Conservation (phyloP, 306 rosid species). For the Rosa lucieae region DNA sequence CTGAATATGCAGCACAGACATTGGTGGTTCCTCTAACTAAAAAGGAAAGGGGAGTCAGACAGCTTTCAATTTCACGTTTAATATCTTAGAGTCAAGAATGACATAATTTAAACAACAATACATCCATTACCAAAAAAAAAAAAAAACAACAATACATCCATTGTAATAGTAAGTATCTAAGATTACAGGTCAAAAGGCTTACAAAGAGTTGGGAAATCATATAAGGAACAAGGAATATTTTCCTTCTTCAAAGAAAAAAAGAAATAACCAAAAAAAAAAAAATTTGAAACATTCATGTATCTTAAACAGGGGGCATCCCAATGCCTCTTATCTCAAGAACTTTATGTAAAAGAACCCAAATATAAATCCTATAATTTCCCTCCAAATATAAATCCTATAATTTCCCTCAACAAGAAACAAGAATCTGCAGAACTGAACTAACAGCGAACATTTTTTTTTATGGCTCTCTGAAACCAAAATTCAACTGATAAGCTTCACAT, state of each 20-base stretch:
- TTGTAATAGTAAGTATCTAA: not conserved
- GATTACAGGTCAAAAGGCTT: not conserved
- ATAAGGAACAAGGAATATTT: not conserved
- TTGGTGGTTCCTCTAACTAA: conserved; percentile 51
- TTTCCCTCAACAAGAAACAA: not conserved
- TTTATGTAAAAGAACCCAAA: not conserved
- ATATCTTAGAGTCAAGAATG: not conserved
- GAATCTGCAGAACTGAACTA: not conserved
- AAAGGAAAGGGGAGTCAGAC: conserved; percentile 16
- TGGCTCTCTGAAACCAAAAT: not conserved
- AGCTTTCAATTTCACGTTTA: not conserved
- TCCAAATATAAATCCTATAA: not conserved
- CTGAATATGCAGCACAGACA: conserved; percentile 79
- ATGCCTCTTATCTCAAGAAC: not conserved
- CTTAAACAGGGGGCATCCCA: not conserved
- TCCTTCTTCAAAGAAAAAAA: not conserved
- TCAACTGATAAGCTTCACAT: not conserved
- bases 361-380: not conserved
- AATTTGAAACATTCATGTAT: not conserved
- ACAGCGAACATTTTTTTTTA: not conserved
- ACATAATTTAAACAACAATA: not conserved
- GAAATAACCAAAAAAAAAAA: not conserved
- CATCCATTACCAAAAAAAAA: too few relatives aligned
- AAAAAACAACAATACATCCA: not conserved
- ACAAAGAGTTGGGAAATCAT: not conserved